Evolutionary conservation across 495 filamentous ascomycete genomes (phyloP).

Genomic region (Penicillium daleae): DNA sequence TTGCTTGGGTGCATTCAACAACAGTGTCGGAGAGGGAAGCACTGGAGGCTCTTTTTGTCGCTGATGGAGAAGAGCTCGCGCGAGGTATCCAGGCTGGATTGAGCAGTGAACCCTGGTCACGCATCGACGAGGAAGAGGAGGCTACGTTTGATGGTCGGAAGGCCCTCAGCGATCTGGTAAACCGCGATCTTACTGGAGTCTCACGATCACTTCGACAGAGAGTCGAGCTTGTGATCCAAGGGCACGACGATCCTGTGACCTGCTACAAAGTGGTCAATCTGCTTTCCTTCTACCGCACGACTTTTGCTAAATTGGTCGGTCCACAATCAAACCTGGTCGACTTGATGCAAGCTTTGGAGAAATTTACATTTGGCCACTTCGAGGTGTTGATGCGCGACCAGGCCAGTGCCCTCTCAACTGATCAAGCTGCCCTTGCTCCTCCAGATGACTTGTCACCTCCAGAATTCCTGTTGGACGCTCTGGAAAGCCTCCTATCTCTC

Average conservation of each 20-base stretch:
- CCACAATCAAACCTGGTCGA: constrained; percentile 69
- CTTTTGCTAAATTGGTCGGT: constrained; percentile 79
- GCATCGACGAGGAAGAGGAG: constrained; percentile 60
- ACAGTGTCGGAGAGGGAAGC: constrained; percentile 93
- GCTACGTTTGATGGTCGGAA: constrained; percentile 77
- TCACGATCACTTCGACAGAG: constrained; percentile 77
- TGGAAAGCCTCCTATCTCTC: constrained; percentile 71
- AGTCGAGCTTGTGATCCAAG: constrained; percentile 88
- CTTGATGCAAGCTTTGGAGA: constrained; percentile 67
- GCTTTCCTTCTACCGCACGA: constrained; percentile 84
- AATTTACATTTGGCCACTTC: constrained; percentile 83
- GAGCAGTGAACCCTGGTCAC: constrained; percentile 86
- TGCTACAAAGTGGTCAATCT: constrained; percentile 90
- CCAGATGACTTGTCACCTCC: constrained; percentile 71
- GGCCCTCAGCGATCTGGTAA: constrained; percentile 85
- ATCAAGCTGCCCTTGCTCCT: constrained; percentile 59
- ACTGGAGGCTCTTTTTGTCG: constrained; percentile 86
- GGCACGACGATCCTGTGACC: constrained; percentile 85
- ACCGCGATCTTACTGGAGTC: constrained; percentile 80
- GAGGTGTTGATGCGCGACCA: constrained; percentile 77
- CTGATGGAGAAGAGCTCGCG: constrained; percentile 88
- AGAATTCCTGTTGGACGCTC: constrained; percentile 79
- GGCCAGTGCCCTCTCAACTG: constrained; percentile 69
- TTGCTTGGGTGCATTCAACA: constrained; percentile 94
- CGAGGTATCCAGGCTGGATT: constrained; percentile 82